phyloP scores from a whole-genome alignment of 2,329 filamentous ascomycete genomes.

The Septoria linicola region DNA sequence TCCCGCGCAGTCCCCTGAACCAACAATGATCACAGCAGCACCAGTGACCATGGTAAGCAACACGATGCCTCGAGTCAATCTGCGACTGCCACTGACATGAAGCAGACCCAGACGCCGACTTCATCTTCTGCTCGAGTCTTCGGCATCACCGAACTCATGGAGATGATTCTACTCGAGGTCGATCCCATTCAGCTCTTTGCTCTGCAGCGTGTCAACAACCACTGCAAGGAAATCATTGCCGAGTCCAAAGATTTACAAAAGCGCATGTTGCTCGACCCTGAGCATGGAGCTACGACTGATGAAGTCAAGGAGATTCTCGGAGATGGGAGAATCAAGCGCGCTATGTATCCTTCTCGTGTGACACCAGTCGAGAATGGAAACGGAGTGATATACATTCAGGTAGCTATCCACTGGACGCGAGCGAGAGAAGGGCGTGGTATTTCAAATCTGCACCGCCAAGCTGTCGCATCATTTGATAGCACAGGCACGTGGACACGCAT shows the following conservation, averaged over 20 bases:
- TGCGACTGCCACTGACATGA: too few relatives aligned
- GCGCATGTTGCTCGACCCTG: background rate
- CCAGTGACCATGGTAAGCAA: too few relatives aligned
- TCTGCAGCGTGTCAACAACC: conserved; percentile 12
- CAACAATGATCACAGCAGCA: too few relatives aligned
- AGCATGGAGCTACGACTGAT: background rate
- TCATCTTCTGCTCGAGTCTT: conserved; percentile 3
- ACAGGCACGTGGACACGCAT: too few relatives aligned
- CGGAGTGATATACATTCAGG: too few relatives aligned
- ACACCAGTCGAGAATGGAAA: too few relatives aligned
- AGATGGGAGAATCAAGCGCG: background rate
- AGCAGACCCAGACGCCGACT: too few relatives aligned
- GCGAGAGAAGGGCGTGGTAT: too few relatives aligned
- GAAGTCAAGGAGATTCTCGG: background rate
- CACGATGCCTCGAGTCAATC: background rate
- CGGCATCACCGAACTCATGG: conserved; percentile 12
- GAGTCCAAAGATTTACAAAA: background rate
- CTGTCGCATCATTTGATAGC: too few relatives aligned
- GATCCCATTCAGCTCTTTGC: conserved; percentile 3
- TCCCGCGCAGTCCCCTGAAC: too few relatives aligned
- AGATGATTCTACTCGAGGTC: conserved; percentile 7
- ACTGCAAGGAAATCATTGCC: conserved; percentile 11
- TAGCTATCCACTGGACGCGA: too few relatives aligned
- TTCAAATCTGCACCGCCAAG: too few relatives aligned
- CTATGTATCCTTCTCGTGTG: background rate